Conservation (phyloP, 2,329 filamentous ascomycete species). For the Alternaria sp. region DNA sequence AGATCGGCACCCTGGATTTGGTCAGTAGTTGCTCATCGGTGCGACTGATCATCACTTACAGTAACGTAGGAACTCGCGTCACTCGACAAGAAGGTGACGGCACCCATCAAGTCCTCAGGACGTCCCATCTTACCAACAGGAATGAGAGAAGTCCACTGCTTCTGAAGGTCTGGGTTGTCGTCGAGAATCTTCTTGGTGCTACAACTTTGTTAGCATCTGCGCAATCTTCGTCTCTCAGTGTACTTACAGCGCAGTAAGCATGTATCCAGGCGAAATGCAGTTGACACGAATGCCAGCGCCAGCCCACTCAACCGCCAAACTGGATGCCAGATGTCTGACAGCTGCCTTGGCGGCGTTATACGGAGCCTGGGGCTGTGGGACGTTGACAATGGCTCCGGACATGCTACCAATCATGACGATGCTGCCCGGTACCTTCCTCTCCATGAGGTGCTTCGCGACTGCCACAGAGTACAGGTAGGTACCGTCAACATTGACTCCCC, state of each 20-base stretch:
- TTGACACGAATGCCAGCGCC: constrained; percentile 88
- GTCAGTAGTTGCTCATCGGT: constrained; percentile 32
- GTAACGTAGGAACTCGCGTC: constrained; percentile 64
- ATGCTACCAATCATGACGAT: constrained; percentile 97
- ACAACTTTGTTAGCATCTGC: constrained; percentile 23
- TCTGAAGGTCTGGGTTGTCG: constrained; percentile 87
- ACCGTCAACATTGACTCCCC: constrained; percentile 91
- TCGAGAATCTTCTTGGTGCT: constrained; percentile 94
- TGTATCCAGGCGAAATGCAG: constrained; percentile 94
- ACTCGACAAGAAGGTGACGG: constrained; percentile 83
- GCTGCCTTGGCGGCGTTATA: constrained; percentile 96
- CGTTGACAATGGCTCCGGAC: constrained; percentile 91
- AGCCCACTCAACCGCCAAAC: constrained; percentile 93
- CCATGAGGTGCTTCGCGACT: constrained; percentile 88
- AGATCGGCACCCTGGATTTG: constrained; percentile 68
- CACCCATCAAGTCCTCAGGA: constrained; percentile 91
- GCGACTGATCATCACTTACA: constrained; percentile 16
- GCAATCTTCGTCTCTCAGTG: background rate
- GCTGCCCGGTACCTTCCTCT: constrained; percentile 76
- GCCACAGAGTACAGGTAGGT: constrained; percentile 87
- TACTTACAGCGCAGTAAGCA: constrained; percentile 88
- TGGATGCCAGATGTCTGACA: constrained; percentile 84
- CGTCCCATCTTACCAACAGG: constrained; percentile 93
- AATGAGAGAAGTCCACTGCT: constrained; percentile 90
- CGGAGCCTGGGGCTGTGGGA: constrained; percentile 89